Base-by-base conservation (phyloP, 2,329 filamentous ascomycete genomes). In the Colletotrichum aenigma region DNA sequence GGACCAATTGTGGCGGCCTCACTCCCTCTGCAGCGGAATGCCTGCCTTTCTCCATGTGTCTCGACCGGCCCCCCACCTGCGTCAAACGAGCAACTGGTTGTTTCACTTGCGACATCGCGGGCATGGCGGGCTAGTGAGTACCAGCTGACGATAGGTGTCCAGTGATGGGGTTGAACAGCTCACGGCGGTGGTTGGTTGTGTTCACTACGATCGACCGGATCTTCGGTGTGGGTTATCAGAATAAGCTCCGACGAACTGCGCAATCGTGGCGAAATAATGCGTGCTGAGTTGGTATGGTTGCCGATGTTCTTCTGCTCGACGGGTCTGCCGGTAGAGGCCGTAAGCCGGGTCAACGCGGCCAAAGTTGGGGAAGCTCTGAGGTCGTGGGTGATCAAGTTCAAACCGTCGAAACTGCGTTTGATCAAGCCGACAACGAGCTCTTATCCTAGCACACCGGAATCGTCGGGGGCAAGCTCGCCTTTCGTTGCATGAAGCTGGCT, bases 21-120 rank as follows among this genome's bases (percentile, higher is more conserved):
- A 30, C 48, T 24, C 4, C 30, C 56, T 68, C 64, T 64, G 70
- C 38, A 38, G 34, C 43, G 64, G 55, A 58, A 30, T 73, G 64
- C 64, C 32, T 68, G 64, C 30, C 32, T 64, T 65, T 65, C 61
- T 71, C 32, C 43, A 16, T 15, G 32, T 58, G 48, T 68, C 73
- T 68, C 69, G 58, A 58, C 34, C 55, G 36, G 56, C 26, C 34
- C 73, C 66, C 62, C 62, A 64, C 70, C 64, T 52, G 73, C 64
- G 36, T 68, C 69, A 64, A 60, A 61, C 68, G 30, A 66, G 36
- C 48, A 32, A 71, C 61, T 64, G 64, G 26, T 32, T 68, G 73
- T 75, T 68, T 75, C 70, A 73, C 56, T 67, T 73, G 58, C 62
- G 58, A 43, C 73, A 68, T 75, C 16, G 70, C n/a, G 48, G 64